These are phyloP conservation scores for Holtermannia corniformis DNA, from an alignment of 768 basidiomycete species.

Conservation along the genomic window DNA sequence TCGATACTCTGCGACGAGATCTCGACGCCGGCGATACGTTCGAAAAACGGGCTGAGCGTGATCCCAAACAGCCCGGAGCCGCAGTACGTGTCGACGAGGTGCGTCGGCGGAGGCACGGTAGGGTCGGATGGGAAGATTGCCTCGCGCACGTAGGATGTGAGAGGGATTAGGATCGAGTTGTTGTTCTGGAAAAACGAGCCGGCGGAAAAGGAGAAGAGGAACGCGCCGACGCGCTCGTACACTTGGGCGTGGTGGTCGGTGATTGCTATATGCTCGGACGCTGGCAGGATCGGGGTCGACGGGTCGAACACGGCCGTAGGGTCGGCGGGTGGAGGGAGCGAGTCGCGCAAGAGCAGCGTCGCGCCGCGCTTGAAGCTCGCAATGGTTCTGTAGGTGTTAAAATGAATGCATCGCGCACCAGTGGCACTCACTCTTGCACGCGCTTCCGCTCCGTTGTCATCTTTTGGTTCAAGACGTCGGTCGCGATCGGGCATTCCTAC, in stretches of 20 bases:
- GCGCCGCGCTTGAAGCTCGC: constrained; percentile 74
- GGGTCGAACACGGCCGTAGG: constrained; percentile 10
- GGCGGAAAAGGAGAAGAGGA: constrained; percentile 52
- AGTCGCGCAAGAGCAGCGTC: constrained; percentile 83
- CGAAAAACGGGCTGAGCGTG: constrained; percentile 60
- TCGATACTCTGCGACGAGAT: constrained; percentile 43
- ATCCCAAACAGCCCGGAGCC: constrained; percentile 36
- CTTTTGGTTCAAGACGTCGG: constrained; percentile 63
- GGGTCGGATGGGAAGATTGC: constrained; percentile 28
- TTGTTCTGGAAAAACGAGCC: constrained; percentile 98
- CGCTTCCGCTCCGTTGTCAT: constrained; percentile 54
- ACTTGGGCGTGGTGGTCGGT: constrained; percentile 71
- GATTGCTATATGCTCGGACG: constrained; percentile 59
- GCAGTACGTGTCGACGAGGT: constrained; percentile 92
- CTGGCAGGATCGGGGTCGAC: not conserved
- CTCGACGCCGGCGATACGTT: constrained; percentile 77
- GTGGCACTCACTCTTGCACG: constrained; percentile 48
- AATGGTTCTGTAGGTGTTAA: constrained; percentile 55
- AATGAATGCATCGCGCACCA: constrained; percentile 40
- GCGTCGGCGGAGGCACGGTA: constrained; percentile 46
- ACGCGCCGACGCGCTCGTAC: constrained; percentile 72
- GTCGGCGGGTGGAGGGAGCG: constrained; percentile 43
- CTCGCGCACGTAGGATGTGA: constrained; percentile 72
- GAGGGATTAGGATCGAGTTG: constrained; percentile 74
- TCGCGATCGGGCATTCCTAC: constrained; percentile 87